Evolutionary conservation across 2,329 filamentous ascomycete genomes (phyloP), one percentile per base, ranked within the genome.

Genomic region (Alternaria sp.): DNA sequence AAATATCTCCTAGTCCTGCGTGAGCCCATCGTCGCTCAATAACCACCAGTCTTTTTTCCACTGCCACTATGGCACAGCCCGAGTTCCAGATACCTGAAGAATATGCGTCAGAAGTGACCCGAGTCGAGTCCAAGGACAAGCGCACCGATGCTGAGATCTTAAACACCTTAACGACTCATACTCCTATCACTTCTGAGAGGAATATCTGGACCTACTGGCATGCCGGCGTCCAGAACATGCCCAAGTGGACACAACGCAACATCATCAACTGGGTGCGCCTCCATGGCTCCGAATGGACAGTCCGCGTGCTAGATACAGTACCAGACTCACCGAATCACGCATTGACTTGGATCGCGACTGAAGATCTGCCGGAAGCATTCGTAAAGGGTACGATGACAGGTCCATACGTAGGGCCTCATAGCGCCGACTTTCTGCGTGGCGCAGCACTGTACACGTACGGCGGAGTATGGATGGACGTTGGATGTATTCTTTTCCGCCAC

Each of bases 351-450:
- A 62, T 82, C 4, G 62, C 78, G 7, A 53, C 70, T 1, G 72
- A 76, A 1, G 66, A 78, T 38, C 75, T 74, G 3, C 74, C 73
- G 0, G 77, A 80, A 14, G 68, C 79, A 0, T 81, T 84, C 57
- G 77, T 81, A 27, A 74, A 81, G 11, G 69, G 76, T 32, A 80
- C 74, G 0, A 85, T 85, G 81, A 74, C 78, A 12, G 83, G 84
- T 0, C 78, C 79, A 0, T 78, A 79, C 54, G 72, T 76, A 1
- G 83, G 80, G 1, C 77, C 76, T 1, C 84, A 86, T 61, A 79
- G 77, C 1, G 81, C 81, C 3, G 85, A 86, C 54, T 74, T 85
- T 1, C 71, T 85, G 5, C 80, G 84, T 0, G 74, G 83, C 5
- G 78, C 80, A n/a, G 70, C 77, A 6, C 61, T 83, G 14, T 75